A percentile compares a stretch with the other conserved stretches of the same genome.
These are phyloP conservation scores for Aureobasidium subglaciale DNA, from an alignment of 2,329 filamentous ascomycete species.

Conservation along the genomic window DNA sequence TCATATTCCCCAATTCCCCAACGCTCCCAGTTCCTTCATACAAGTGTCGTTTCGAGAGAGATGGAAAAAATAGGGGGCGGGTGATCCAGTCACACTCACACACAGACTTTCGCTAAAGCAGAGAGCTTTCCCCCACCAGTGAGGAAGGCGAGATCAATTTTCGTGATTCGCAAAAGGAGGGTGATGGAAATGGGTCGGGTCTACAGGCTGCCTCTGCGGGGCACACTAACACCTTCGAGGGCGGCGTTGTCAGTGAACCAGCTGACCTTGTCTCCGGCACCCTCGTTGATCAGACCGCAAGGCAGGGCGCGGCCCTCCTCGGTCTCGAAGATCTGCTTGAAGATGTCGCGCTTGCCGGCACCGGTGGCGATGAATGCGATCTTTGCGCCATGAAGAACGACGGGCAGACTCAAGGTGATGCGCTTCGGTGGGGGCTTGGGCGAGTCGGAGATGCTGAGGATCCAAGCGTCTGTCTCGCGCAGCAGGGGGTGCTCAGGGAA, in stretches of 20 bases:
- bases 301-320: conserved; percentile 68
- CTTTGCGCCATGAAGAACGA: conserved; percentile 77
- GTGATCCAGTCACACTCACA: neutral
- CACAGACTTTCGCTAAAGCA: neutral
- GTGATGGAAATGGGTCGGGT: neutral
- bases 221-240: conserved; percentile 77
- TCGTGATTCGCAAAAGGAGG: neutral
- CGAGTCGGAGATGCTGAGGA: conserved; percentile 83
- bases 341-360: conserved; percentile 77
- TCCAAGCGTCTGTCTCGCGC: conserved; percentile 83
- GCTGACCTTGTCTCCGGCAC: conserved; percentile 75
- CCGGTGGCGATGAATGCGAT: conserved; percentile 91
- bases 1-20: no score
- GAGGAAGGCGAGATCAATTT: neutral
- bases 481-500: conserved; percentile 87
- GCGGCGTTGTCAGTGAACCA: conserved; percentile 92
- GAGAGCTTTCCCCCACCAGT: no score
- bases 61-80: neutral
- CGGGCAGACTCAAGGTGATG: conserved; percentile 87
- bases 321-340: conserved; percentile 84
- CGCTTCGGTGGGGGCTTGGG: conserved; percentile 88
- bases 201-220: conserved; percentile 60
- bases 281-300: conserved; percentile 80
- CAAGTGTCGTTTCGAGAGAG: neutral
- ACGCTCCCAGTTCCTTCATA: neutral